Conservation (phyloP, 257 asterid species). For the Solanum bukasovii region DNA sequence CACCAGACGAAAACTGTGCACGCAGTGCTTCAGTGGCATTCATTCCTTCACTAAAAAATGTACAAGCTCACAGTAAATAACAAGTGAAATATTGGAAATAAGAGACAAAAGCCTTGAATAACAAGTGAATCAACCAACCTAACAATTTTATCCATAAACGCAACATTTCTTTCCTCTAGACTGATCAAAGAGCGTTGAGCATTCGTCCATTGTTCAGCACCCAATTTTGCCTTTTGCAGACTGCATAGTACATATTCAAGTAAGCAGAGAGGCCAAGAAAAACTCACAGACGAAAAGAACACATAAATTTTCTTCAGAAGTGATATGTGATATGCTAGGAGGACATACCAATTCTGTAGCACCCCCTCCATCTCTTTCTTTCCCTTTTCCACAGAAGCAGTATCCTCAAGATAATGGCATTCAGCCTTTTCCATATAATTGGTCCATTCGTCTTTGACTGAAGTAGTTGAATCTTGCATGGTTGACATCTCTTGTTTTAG, state of each 20-base stretch:
- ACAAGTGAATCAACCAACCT: slow-evolving; percentile 30
- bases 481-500: slow-evolving; percentile 85
- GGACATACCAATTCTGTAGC: slow-evolving; percentile 65
- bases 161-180: slow-evolving; percentile 66
- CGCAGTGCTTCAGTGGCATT: slow-evolving; percentile 64
- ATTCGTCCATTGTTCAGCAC: slow-evolving; percentile 73
- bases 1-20: slow-evolving; percentile 57
- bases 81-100: neutral
- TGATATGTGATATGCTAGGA: neutral
- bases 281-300: neutral
- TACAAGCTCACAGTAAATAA: neutral
- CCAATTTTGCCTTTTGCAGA: slow-evolving; percentile 73
- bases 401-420: slow-evolving; percentile 59
- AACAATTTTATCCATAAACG: slow-evolving; percentile 60
- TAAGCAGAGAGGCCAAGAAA: neutral
- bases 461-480: slow-evolving; percentile 65
- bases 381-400: slow-evolving; percentile 60
- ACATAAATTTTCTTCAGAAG: neutral
- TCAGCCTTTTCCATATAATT: slow-evolving; percentile 51
- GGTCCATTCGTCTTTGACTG: slow-evolving; percentile 64
- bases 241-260: slow-evolving; percentile 25
- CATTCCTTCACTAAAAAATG: slow-evolving; percentile 62
- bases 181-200: slow-evolving; percentile 70
- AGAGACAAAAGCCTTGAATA: neutral
- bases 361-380: slow-evolving; percentile 57